phyloP scores from a whole-genome alignment of 2,329 filamentous ascomycete genomes.

The Venturia nashicola region DNA sequence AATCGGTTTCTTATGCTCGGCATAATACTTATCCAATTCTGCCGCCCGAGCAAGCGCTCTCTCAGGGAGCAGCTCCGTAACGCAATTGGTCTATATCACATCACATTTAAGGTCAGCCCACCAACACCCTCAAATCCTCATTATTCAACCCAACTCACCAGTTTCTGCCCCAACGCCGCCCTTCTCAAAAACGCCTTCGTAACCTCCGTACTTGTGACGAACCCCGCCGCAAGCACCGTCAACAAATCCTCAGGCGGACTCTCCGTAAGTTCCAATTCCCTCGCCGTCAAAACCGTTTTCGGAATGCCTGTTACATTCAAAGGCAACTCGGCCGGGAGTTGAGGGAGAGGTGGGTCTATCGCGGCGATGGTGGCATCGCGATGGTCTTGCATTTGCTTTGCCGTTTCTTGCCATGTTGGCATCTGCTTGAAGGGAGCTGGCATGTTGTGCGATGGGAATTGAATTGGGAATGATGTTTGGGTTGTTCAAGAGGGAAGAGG shows the following conservation, averaged over 20 bases:
- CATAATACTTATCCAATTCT: slow-evolving; percentile 28
- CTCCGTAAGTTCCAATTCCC: slow-evolving; percentile 40
- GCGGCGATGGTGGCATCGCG: slow-evolving; percentile 32
- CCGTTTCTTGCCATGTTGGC: slow-evolving; percentile 34
- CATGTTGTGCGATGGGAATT: neutral
- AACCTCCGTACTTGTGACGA: slow-evolving; percentile 32
- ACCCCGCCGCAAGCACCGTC: slow-evolving; percentile 29
- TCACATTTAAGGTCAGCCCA: neutral
- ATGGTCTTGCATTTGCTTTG: slow-evolving; percentile 32
- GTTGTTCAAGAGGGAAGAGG: neutral
- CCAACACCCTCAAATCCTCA: neutral
- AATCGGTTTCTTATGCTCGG: slow-evolving; percentile 23
- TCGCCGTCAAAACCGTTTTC: slow-evolving; percentile 30
- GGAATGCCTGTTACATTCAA: slow-evolving; percentile 36
- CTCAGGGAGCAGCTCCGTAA: slow-evolving; percentile 29
- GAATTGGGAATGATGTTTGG: neutral
- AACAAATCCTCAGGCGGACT: slow-evolving; percentile 31
- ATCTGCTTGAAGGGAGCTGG: slow-evolving; percentile 10
- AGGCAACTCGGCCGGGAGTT: slow-evolving; percentile 24
- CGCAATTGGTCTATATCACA: slow-evolving; percentile 28
- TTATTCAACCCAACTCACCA: slow-evolving; percentile 18
- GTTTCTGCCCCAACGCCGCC: slow-evolving; percentile 40
- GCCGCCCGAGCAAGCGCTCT: slow-evolving; percentile 26
- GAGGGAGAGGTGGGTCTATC: slow-evolving; percentile 28
- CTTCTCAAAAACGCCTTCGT: slow-evolving; percentile 42